Base-by-base conservation (phyloP, 2,329 filamentous ascomycete genomes). In the Neofusicoccum umdonicola region DNA sequence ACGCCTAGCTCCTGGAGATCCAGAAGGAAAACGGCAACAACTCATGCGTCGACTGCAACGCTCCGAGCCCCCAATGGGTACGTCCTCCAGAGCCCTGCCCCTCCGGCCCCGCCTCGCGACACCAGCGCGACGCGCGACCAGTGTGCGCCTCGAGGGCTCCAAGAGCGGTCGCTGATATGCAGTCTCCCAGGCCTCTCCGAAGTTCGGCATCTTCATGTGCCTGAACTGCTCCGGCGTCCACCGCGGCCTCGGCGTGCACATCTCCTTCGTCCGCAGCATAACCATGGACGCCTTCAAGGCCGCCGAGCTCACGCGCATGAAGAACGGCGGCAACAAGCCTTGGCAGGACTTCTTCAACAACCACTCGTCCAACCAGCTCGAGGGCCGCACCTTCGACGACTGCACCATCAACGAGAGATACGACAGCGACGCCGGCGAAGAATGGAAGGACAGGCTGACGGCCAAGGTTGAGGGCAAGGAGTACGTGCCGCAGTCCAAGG, bases 261-360 rank as follows among this genome's bases (percentile, higher is more conserved):
- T 99, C 78, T 97, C 93, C 76, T 99, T 99, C 81, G 93, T 99
- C 68, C 90, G 95, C 66, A 95, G 91, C 73, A 95, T 98, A 74
- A 97, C 92, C 67, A 99, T 99, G 95, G 95, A 99, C 81, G 93
- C 93, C 65, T 98, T 99, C 84, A 99, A 99, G 79, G 87, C 88
- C 68, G 86, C 86, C 72, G 95, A 99, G 80, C 94, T 98, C 73
- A 89, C 92, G 79, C 90, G 93, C 70, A 98, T 99, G 95, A 88
- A 93, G 66, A 83, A 90, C 22, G 95, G 94, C 51, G 95, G 95
- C 62, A 99, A 99, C 79, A 88, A 90, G 67, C 85, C 88, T 15
- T 98, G 93, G 90, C 89, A 90, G 70, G 82, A 85, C 27, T 98
- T 97, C 80, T 99, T 96, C 78, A 90, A 96, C 62, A 67, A 70